Evolutionary conservation across 2,329 filamentous ascomycete species (phyloP).

Genomic region (Venturia effusa): DNA sequence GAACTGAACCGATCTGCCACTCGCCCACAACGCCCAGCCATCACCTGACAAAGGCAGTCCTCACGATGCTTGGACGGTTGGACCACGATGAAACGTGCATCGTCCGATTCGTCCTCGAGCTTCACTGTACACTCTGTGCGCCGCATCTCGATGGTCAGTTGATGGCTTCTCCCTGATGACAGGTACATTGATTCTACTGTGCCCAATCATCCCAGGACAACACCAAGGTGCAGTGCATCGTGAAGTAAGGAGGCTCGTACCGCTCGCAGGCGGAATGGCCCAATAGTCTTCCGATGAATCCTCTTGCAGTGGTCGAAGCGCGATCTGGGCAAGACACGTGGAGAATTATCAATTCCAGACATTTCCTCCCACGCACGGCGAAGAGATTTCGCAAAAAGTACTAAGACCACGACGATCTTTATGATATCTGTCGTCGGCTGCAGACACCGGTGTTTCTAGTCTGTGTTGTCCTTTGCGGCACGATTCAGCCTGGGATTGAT

Average conservation of each 20-base stretch:
- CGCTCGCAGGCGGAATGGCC: not conserved
- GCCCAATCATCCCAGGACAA: slow-evolving; percentile 1
- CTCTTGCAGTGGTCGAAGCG: too few species aligned
- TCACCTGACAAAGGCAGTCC: not conserved
- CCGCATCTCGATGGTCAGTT: not conserved
- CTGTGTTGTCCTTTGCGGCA: too few species aligned
- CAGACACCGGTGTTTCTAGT: not conserved
- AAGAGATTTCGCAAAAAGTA: not conserved
- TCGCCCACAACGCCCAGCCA: not conserved
- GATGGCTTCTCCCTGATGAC: too few species aligned
- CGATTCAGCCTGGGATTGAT: too few species aligned
- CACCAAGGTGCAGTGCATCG: not conserved
- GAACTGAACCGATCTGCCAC: not conserved
- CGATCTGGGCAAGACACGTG: not conserved
- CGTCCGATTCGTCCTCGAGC: not conserved
- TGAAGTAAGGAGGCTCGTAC: not conserved
- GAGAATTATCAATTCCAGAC: not conserved
- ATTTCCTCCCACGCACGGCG: not conserved
- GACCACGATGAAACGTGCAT: not conserved
- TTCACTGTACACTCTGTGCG: not conserved
- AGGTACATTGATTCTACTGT: not conserved
- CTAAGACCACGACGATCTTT: not conserved
- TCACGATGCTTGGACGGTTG: not conserved
- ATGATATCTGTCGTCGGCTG: too few species aligned
- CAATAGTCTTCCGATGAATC: not conserved